Evolutionary conservation across 305 asterid genomes (phyloP), one percentile per base, ranked within the genome.

Genomic region (Fraxinus floribunda): DNA sequence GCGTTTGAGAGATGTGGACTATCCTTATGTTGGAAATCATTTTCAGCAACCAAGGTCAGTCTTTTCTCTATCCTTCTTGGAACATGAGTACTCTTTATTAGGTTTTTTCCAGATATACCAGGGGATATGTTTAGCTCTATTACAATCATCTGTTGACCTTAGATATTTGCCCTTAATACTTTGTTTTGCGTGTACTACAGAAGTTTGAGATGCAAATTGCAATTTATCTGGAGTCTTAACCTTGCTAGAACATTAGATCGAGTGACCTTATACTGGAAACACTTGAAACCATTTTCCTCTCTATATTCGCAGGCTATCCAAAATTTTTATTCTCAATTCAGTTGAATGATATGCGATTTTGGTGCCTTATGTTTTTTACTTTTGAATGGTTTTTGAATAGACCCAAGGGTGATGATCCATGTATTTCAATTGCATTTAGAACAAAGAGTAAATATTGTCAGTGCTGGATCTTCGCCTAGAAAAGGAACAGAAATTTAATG

Each of bases 21-120:
- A 90, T 90, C 99, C 99, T 83, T 93, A 89, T 77, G 92, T 93
- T 80, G 99, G 99, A 87, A 94, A 92, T 85, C 98, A 96, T 89
- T 93, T 88, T 88, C 99, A 94, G 88, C 98, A 92, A 86, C 93
- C 94, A 77, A 92, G 99, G 99, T 95, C 85, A 77, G 94, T 71
- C 36, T 34, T 79, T 36, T 41, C 34, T n/a, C 13, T 10, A 26
- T 77, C 46, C 32, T 71, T 70, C 1, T 34, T 6, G 49, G 77
- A 34, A 79, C 34, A 36, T 64, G 32, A 39, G 35, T 32, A 30
- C 79, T 52, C 18, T 22, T 71, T 46, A 29, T 26, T 7, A 74
- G 49, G 55, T 78, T 36, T 41, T 80, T 68, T 57, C 35, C n/a
- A 60, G 35, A 79, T 80, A 76, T 70, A 26, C 75, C 7, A 1